phyloP scores from a whole-genome alignment of 129 eudicot genomes.

The Kitagawia praeruptora region DNA sequence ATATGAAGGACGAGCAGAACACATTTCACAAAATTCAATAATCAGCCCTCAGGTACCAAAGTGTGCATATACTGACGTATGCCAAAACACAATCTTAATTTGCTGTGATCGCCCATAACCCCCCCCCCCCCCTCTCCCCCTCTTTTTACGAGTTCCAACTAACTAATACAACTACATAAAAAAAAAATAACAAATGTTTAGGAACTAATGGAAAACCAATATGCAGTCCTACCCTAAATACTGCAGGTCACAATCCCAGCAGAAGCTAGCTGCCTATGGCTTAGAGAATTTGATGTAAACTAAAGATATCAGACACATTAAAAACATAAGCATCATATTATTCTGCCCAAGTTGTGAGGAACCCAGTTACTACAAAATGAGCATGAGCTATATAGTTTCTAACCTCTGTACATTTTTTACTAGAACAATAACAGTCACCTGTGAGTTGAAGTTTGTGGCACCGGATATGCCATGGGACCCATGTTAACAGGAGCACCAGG shows the following conservation, averaged over 20 bases:
- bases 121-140: no score
- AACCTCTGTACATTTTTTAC: constrained; percentile 17
- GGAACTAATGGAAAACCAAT: not conserved
- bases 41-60: not conserved
- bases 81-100: not conserved
- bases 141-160: no score
- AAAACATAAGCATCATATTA: constrained; percentile 2
- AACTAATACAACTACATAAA: not conserved
- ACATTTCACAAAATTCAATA: not conserved
- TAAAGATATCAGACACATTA: constrained; percentile 1
- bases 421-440: constrained; percentile 32
- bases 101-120: not conserved
- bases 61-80: not conserved
- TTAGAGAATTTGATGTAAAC: not conserved
- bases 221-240: not conserved
- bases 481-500: constrained; percentile 48
- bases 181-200: not conserved
- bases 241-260: not conserved
- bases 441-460: constrained; percentile 42
- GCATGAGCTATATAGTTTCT: constrained; percentile 13
- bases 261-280: not conserved
- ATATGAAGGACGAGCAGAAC: not conserved
- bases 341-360: constrained; percentile 3
- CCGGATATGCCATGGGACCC: constrained; percentile 43
- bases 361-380: not conserved